Conservation (phyloP, 2,329 filamentous ascomycete species). For the Ascosphaera aggregata region DNA sequence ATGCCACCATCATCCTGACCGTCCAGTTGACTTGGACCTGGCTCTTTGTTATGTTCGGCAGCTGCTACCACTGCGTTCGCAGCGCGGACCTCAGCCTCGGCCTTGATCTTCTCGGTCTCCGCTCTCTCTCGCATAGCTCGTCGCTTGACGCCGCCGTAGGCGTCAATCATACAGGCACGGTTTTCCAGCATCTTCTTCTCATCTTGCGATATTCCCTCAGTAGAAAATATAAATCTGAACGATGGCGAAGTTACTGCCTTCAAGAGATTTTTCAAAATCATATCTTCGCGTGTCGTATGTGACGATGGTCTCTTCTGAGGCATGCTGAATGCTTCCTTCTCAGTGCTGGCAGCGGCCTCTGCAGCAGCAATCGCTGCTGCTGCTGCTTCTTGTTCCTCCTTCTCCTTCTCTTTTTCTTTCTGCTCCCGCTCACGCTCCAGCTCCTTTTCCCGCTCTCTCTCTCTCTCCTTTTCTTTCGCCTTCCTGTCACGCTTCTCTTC, state of each 20-base stretch:
- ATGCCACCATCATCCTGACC: no score
- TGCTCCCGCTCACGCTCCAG: no score
- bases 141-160: conserved; percentile 59
- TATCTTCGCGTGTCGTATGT: conserved; percentile 8
- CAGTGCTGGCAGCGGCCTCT: conserved; percentile 1
- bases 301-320: conserved; percentile 7
- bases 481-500: no score
- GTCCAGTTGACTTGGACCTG: no score
- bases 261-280: conserved; percentile 19
- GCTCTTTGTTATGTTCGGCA: no score
- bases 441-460: no score
- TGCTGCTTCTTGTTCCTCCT: conserved; percentile 1
- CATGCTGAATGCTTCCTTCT: no score
- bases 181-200: conserved; percentile 28
- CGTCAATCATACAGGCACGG: conserved; percentile 62
- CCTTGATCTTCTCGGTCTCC: conserved; percentile 33
- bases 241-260: conserved; percentile 24
- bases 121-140: conserved; percentile 50
- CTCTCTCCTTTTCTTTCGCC: no score
- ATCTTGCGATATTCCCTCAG: conserved; percentile 21
- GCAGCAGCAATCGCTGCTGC: not conserved
- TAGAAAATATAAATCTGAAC: conserved; percentile 31
- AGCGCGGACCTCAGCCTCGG: conserved; percentile 31
- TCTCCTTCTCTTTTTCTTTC: conserved; percentile 1
- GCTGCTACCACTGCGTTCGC: no score